Evolutionary conservation across 306 rosid genomes (phyloP).

Genomic region (Cicer cuneatum): DNA sequence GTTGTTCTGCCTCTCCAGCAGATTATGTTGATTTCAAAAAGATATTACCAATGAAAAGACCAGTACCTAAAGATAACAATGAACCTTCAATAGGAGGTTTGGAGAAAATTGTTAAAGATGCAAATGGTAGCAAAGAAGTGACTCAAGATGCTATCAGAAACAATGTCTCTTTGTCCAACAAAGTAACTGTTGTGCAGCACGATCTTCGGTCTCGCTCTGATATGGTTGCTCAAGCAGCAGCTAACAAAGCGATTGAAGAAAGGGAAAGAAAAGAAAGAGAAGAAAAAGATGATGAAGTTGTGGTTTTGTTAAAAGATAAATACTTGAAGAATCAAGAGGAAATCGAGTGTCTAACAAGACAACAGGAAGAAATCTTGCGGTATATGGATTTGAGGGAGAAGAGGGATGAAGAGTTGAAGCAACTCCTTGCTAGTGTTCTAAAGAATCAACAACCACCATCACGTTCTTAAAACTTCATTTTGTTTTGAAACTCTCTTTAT

Average conservation of each 20-base stretch:
- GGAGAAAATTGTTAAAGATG: slow-evolving; percentile 6
- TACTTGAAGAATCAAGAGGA: neutral
- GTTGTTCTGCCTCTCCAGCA: neutral
- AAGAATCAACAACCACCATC: neutral
- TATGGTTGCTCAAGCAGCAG: neutral
- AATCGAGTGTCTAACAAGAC: neutral
- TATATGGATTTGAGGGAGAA: neutral
- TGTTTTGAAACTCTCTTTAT: neutral
- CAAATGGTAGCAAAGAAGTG: neutral
- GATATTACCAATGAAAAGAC: slow-evolving; percentile 6
- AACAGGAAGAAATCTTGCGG: neutral
- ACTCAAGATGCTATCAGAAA: neutral
- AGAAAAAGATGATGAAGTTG: neutral
- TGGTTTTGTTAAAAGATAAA: neutral
- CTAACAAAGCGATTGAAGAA: neutral
- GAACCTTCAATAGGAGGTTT: neutral
- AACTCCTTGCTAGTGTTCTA: neutral
- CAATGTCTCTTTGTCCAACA: no score
- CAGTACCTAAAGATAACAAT: neutral
- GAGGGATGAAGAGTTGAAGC: neutral
- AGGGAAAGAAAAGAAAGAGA: neutral
- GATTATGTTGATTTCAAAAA: neutral
- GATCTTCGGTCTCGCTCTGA: neutral
- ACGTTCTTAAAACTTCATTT: neutral
- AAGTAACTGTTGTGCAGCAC: neutral